phyloP scores from a whole-genome alignment of 768 basidiomycete genomes.

The Lepiota venenata region DNA sequence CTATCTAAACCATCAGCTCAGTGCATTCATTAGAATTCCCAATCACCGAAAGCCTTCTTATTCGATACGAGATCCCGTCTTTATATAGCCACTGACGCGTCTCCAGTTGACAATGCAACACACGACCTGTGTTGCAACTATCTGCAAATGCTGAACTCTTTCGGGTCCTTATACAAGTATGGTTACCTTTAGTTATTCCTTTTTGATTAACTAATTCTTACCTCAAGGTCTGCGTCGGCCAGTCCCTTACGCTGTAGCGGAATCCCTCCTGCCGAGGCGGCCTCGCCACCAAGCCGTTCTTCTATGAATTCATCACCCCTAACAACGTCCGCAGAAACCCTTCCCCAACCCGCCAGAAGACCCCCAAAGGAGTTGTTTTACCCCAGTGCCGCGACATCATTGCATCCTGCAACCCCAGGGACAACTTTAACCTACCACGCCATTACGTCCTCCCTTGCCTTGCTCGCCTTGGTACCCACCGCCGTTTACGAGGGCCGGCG shows the following conservation, averaged over 20 bases:
- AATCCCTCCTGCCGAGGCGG: constrained; percentile 20
- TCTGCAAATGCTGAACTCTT: constrained; percentile 80
- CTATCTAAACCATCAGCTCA: background rate
- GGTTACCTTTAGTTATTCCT: constrained; percentile 10
- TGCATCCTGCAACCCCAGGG: constrained; percentile 55
- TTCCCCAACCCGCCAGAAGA: constrained; percentile 15
- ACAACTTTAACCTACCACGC: constrained; percentile 85
- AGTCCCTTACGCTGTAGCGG: constrained; percentile 6
- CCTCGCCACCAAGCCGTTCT: constrained; percentile 20
- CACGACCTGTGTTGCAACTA: constrained; percentile 92
- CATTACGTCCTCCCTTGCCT: constrained; percentile 67
- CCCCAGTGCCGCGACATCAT: constrained; percentile 63
- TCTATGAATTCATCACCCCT: constrained; percentile 18
- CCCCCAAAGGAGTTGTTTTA: constrained; percentile 51
- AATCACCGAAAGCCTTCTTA: constrained; percentile 90
- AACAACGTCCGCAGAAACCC: constrained; percentile 16
- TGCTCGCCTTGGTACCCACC: constrained; percentile 72
- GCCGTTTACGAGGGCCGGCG: constrained; percentile 68
- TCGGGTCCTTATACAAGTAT: constrained; percentile 84
- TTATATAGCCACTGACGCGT: constrained; percentile 92
- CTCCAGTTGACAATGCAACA: constrained; percentile 85
- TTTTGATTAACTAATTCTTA: constrained; percentile 1
- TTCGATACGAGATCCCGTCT: constrained; percentile 84
- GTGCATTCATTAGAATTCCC: constrained; percentile 62
- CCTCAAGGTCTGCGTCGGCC: constrained; percentile 9